A percentile compares a stretch with the other conserved stretches of the same genome.
phyloP scores from a whole-genome alignment of 2,329 filamentous ascomycete species.

The Colletotrichum ledebouriae region DNA sequence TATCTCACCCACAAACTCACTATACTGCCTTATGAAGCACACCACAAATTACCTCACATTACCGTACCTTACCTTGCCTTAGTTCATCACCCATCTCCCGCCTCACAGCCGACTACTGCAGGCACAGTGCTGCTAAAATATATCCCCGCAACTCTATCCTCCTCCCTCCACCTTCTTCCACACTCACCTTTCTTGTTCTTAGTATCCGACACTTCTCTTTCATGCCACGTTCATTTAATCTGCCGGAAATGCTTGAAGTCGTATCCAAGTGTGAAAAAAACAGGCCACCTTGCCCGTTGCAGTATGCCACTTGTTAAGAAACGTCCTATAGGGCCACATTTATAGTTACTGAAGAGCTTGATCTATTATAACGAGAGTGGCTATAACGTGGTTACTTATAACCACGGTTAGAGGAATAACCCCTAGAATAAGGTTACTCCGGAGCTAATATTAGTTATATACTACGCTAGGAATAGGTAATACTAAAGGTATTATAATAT shows the following conservation, averaged over 20 bases:
- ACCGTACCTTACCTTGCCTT: background rate
- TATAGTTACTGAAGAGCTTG: too few species aligned
- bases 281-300: background rate
- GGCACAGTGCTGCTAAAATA: slow-evolving; percentile 24
- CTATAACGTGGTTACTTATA: too few species aligned
- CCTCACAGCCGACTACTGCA: slow-evolving; percentile 17
- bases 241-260: slow-evolving; percentile 6
- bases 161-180: slow-evolving; percentile 1
- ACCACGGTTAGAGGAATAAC: too few species aligned
- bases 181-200: background rate
- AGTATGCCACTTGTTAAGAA: too few species aligned
- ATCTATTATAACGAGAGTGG: too few species aligned
- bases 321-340: too few species aligned
- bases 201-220: background rate
- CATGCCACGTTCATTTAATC: background rate
- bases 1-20: background rate
- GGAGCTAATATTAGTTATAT: too few species aligned
- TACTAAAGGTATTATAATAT: too few species aligned
- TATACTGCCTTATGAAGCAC: background rate
- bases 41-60: background rate
- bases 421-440: too few species aligned
- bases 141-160: slow-evolving; percentile 34
- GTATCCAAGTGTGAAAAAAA: background rate
- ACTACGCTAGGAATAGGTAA: too few species aligned
- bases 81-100: background rate